Conservation (phyloP, 106 monocot species). For the Triglochin maritima region DNA sequence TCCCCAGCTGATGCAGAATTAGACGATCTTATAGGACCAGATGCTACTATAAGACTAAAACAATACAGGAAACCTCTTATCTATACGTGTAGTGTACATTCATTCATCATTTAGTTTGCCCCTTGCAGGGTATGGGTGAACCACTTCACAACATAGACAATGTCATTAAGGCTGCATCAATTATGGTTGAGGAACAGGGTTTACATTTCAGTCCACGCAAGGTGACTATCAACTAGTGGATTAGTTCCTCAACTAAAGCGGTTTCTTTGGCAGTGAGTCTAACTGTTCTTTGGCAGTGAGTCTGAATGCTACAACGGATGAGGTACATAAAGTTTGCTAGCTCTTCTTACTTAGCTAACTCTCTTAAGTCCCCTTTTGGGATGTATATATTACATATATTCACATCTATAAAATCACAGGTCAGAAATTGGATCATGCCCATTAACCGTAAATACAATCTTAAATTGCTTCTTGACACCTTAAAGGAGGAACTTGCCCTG, state of each 20-base stretch:
- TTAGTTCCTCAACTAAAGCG: slow-evolving; percentile 89
- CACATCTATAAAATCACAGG: slow-evolving; percentile 27
- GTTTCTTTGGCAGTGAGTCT: slow-evolving; percentile 65
- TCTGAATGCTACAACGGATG: slow-evolving; percentile 97
- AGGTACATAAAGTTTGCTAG: slow-evolving; percentile 28
- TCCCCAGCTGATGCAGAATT: no score
- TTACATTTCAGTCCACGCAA: slow-evolving; percentile 93
- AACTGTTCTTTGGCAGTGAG: slow-evolving; percentile 86
- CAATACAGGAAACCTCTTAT: no score
- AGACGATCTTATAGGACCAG: no score
- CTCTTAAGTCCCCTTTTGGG: background rate
- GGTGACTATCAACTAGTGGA: slow-evolving; percentile 89
- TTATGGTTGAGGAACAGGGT: slow-evolving; percentile 95
- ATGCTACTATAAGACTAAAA: no score
- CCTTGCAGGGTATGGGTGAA: slow-evolving; percentile 85
- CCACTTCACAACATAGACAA: slow-evolving; percentile 93
- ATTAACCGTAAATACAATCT: slow-evolving; percentile 90
- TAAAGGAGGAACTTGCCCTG: slow-evolving; percentile 55
- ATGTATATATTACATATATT: background rate
- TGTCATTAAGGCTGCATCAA: slow-evolving; percentile 67
- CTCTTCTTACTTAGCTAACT: background rate
- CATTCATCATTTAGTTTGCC: no score
- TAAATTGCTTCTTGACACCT: slow-evolving; percentile 55
- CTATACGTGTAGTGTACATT: no score
- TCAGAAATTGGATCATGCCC: slow-evolving; percentile 97